Evolutionary conservation across 306 rosid genomes (phyloP).

Genomic region (Quercus rubra): DNA sequence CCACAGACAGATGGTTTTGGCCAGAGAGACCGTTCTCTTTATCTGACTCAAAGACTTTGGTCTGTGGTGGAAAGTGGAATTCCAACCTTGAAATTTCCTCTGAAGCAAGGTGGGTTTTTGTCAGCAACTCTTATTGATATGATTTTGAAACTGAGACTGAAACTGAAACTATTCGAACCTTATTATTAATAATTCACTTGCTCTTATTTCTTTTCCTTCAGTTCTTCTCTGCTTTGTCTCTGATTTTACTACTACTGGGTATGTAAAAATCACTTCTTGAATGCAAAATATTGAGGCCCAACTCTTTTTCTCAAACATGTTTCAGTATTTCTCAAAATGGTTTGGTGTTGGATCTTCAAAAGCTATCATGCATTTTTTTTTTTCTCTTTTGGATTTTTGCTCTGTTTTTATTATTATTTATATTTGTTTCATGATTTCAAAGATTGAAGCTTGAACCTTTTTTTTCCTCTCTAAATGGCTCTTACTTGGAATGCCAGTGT

Average conservation of each 20-base stretch:
- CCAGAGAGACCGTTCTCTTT: too few relatives aligned
- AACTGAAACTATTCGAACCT: background rate
- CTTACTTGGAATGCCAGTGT: constrained; percentile 17
- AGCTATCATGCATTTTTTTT: background rate
- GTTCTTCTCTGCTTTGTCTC: background rate
- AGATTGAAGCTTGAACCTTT: constrained; percentile 2
- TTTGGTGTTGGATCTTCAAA: constrained; percentile 3
- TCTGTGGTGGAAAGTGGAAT: constrained; percentile 17
- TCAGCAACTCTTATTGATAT: constrained; percentile 10
- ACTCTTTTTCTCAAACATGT: background rate
- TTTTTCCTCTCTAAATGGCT: background rate
- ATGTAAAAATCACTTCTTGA: constrained; percentile 1
- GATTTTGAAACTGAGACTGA: background rate
- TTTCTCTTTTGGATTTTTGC: constrained; percentile 14
- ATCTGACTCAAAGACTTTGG: constrained; percentile 16
- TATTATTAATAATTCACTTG: background rate
- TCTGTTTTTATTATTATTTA: constrained; percentile 15
- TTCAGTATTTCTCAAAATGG: constrained; percentile 24
- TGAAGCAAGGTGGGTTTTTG: constrained; percentile 41
- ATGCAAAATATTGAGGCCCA: background rate
- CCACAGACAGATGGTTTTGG: too few relatives aligned
- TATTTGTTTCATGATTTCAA: constrained; percentile 15
- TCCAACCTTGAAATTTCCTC: constrained; percentile 29
- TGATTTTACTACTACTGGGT: background rate
- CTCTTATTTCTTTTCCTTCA: background rate